Evolutionary conservation across 805 yeast species (phyloP).

Genomic region (Teunomyces kruisii): DNA sequence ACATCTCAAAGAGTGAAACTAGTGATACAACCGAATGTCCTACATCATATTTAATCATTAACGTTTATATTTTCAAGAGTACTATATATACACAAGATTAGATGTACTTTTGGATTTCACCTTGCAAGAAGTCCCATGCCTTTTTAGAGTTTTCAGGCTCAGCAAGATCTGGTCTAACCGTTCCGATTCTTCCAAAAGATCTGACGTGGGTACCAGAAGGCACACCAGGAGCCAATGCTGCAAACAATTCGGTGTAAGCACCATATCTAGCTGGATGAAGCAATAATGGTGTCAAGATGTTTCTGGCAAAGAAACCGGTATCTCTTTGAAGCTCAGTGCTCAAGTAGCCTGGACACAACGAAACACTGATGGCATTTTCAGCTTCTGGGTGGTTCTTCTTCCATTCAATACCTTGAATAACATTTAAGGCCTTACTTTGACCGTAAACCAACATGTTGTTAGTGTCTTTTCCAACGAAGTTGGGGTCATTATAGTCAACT

Average conservation of each 20-base stretch:
- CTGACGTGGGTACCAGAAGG: constrained; percentile 35
- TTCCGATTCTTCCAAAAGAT: constrained; percentile 35
- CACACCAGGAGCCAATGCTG: constrained; percentile 36
- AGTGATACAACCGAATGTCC: not conserved
- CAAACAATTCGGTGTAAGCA: constrained; percentile 44
- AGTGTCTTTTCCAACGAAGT: constrained; percentile 13
- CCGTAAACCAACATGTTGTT: constrained; percentile 29
- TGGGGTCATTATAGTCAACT: constrained; percentile 33
- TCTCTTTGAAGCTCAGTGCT: constrained; percentile 33
- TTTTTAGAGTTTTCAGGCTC: constrained; percentile 31
- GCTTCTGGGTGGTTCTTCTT: constrained; percentile 25
- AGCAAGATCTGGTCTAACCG: constrained; percentile 33
- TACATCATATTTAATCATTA: too few relatives aligned
- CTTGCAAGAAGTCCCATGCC: constrained; percentile 35
- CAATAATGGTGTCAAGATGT: constrained; percentile 8
- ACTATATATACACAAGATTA: not conserved
- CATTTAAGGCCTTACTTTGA: constrained; percentile 44
- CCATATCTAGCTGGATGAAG: constrained; percentile 26
- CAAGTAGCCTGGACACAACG: constrained; percentile 44
- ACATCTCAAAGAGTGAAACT: too few relatives aligned
- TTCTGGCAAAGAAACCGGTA: constrained; percentile 14
- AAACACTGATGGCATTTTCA: constrained; percentile 26
- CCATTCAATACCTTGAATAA: constrained; percentile 38
- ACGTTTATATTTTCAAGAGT: too few relatives aligned
- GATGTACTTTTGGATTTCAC: constrained; percentile 7